Evolutionary conservation across 192 early-diverging fungal species (phyloP).

Genomic region (Backusella morwellensis): DNA sequence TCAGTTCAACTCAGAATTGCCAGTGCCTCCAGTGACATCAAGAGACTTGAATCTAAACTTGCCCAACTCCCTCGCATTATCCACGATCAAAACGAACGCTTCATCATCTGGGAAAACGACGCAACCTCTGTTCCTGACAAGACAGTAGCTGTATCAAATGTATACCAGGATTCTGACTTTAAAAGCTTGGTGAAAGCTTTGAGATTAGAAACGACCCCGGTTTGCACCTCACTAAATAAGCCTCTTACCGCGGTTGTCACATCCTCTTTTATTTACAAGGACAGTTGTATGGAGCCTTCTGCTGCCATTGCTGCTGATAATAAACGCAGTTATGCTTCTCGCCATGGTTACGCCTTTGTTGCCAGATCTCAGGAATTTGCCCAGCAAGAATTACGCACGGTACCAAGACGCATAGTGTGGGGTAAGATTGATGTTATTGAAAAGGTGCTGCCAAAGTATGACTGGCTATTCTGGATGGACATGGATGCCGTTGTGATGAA

Average conservation of each 20-base stretch:
- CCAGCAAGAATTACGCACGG: conserved; percentile 40
- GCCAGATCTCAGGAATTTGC: conserved; percentile 50
- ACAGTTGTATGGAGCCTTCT: conserved; percentile 49
- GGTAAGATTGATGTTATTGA: conserved; percentile 54
- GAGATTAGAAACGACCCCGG: background rate
- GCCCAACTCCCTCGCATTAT: background rate
- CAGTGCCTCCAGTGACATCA: background rate
- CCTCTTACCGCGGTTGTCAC: conserved; percentile 43
- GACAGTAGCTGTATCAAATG: conserved; percentile 34
- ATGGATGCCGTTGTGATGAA: conserved; percentile 55
- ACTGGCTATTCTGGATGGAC: conserved; percentile 60
- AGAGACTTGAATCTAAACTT: background rate
- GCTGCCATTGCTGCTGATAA: conserved; percentile 43
- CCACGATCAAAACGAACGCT: conserved; percentile 5
- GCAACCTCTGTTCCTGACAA: conserved; percentile 31
- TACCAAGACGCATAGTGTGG: conserved; percentile 46
- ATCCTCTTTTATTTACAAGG: conserved; percentile 43
- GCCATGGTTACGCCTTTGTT: conserved; percentile 54
- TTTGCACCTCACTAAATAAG: background rate
- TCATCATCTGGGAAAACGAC: conserved; percentile 42
- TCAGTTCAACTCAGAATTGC: background rate
- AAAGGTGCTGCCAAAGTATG: conserved; percentile 52
- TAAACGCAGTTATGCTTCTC: conserved; percentile 48
- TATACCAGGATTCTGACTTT: conserved; percentile 50
- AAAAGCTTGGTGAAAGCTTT: conserved; percentile 16